phyloP scores from a whole-genome alignment of 1,284 basidiomycete genomes.

The Ustilago esculenta region DNA sequence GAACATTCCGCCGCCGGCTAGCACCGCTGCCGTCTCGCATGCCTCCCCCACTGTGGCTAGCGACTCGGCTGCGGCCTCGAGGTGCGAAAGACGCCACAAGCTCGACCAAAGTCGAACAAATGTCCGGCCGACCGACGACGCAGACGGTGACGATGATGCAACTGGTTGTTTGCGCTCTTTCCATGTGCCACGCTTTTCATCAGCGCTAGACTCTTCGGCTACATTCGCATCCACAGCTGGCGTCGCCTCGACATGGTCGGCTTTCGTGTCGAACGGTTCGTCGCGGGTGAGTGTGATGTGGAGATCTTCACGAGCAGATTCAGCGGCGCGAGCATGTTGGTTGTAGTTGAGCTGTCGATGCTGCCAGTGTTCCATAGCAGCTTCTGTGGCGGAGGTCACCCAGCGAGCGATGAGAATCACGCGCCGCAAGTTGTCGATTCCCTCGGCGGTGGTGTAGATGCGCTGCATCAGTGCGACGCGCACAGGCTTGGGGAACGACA shows the following conservation, averaged over 20 bases:
- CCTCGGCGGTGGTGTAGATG: slow-evolving; percentile 46
- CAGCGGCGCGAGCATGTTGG: too few relatives aligned
- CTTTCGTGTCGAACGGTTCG: slow-evolving; percentile 11
- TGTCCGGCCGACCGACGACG: background rate
- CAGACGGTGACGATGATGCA: background rate
- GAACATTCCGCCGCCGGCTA: slow-evolving; percentile 51
- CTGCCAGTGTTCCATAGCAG: slow-evolving; percentile 40
- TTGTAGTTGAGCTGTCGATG: slow-evolving; percentile 3
- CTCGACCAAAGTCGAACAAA: slow-evolving; percentile 5
- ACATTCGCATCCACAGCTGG: too few relatives aligned
- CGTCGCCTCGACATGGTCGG: slow-evolving; percentile 18
- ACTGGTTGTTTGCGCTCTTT: background rate
- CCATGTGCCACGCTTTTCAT: slow-evolving; percentile 11
- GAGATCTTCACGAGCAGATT: slow-evolving; percentile 1
- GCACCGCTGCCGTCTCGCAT: slow-evolving; percentile 51
- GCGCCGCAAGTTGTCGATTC: slow-evolving; percentile 42
- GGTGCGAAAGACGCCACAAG: slow-evolving; percentile 7
- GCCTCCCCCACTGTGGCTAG: slow-evolving; percentile 42
- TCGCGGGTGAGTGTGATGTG: slow-evolving; percentile 20
- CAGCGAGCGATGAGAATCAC: slow-evolving; percentile 39
- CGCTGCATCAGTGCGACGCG: slow-evolving; percentile 37
- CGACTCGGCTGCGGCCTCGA: slow-evolving; percentile 14
- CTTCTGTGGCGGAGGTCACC: slow-evolving; percentile 32
- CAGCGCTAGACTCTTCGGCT: slow-evolving; percentile 21
- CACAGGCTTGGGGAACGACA: slow-evolving; percentile 22